Evolutionary conservation across 2,329 filamentous ascomycete species (phyloP).

Genomic region (Cercospora sojina): DNA sequence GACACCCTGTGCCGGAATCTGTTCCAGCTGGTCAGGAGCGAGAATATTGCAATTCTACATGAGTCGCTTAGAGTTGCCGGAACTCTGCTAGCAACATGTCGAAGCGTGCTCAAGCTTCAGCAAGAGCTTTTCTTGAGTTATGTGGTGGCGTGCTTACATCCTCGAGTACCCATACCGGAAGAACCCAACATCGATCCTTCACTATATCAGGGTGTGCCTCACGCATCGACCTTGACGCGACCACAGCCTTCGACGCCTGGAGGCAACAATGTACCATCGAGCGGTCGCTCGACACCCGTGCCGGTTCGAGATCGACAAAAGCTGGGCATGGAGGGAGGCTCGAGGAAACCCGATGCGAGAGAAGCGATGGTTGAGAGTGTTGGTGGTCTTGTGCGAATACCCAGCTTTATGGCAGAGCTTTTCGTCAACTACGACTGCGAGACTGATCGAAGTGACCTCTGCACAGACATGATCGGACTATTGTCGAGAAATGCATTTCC

Average conservation of each 20-base stretch:
- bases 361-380: conserved; percentile 99
- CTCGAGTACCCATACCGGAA: conserved; percentile 86
- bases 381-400: conserved; percentile 85
- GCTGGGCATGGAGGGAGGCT: conserved; percentile 85
- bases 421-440: conserved; percentile 99
- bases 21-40: conserved; percentile 93
- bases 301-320: conserved; percentile 89
- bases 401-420: conserved; percentile 89
- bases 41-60: conserved; percentile 92
- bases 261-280: conserved; percentile 56
- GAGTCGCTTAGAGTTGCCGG: conserved; percentile 90
- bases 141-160: conserved; percentile 88
- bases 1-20: conserved; percentile 91
- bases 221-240: conserved; percentile 83
- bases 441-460: conserved; percentile 83
- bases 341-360: conserved; percentile 87
- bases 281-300: conserved; percentile 85
- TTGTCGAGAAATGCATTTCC: conserved; percentile 92
- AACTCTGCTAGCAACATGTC: conserved; percentile 85
- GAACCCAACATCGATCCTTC: conserved; percentile 88
- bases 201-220: conserved; percentile 89
- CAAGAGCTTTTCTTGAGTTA: conserved; percentile 96
- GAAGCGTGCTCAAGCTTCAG: conserved; percentile 87
- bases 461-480: conserved; percentile 91
- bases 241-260: conserved; percentile 54